phyloP scores from a whole-genome alignment of 306 rosid genomes.

The Vachellia pachyceras region DNA sequence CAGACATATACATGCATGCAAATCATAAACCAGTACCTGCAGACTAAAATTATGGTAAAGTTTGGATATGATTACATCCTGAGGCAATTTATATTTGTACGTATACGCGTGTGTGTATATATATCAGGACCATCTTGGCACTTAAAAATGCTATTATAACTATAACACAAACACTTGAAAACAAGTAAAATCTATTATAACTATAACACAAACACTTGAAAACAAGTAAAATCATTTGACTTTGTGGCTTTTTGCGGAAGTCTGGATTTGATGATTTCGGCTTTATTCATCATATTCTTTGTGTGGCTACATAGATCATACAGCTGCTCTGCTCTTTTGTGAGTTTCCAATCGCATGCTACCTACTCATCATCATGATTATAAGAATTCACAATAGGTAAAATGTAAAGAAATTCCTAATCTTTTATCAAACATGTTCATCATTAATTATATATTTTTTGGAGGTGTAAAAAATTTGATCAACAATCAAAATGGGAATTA shows the following conservation, averaged over 20 bases:
- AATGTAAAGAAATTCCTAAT: too few relatives aligned
- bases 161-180: neutral
- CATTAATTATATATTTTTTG: too few relatives aligned
- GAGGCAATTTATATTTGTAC: neutral
- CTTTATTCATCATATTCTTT: neutral
- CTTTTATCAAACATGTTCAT: too few relatives aligned
- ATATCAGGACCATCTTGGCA: neutral
- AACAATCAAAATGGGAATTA: too few relatives aligned
- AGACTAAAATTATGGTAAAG: neutral
- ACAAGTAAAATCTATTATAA: neutral
- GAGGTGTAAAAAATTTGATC: too few relatives aligned
- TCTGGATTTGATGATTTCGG: neutral
- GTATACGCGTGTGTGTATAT: neutral
- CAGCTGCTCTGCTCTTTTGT: neutral
- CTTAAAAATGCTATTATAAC: neutral
- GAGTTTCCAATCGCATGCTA: neutral
- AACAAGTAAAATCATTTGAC: neutral
- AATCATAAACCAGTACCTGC: neutral
- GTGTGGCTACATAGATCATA: neutral
- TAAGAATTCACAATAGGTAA: neutral
- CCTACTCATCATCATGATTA: neutral
- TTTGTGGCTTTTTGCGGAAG: neutral
- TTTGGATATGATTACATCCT: neutral
- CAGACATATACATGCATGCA: neutral
- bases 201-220: neutral